These are phyloP conservation scores for Dichotomocladium elegans DNA, from an alignment of 371 early-diverging fungal species.

Conservation along the genomic window DNA sequence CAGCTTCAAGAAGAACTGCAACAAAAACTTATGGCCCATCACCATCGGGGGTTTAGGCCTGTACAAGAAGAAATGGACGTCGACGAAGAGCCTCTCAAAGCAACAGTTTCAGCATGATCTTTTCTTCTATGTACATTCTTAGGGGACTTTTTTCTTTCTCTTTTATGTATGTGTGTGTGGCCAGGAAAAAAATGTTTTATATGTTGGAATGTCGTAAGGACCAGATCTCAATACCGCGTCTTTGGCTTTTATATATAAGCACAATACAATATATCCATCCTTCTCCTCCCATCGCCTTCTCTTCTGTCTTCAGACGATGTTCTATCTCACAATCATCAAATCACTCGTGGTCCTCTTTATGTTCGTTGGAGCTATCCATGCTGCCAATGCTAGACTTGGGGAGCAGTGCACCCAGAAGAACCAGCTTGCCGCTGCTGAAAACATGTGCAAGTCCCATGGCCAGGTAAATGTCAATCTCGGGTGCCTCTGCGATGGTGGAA, in stretches of 20 bases:
- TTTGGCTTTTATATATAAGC: not conserved
- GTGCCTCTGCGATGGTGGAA: slow-evolving; percentile 5
- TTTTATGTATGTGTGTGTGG: too few species aligned
- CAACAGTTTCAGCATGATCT: slow-evolving; percentile 11
- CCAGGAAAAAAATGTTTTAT: too few species aligned
- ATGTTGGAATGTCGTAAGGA: not conserved
- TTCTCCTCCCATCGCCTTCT: too few species aligned
- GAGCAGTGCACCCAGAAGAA: not conserved
- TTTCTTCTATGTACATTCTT: not conserved
- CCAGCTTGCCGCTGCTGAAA: not conserved
- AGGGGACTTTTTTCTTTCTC: too few species aligned
- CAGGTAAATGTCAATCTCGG: not conserved
- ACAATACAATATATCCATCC: too few species aligned
- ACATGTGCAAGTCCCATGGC: slow-evolving; percentile 5
- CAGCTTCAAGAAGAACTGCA: slow-evolving; percentile 37
- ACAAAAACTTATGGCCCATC: slow-evolving; percentile 24
- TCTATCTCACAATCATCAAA: too few species aligned
- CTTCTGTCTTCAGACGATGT: too few species aligned
- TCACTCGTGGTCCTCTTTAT: too few species aligned
- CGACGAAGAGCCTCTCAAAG: slow-evolving; percentile 3
- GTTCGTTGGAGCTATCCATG: not conserved
- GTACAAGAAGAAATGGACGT: slow-evolving; percentile 9
- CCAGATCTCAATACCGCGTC: not conserved
- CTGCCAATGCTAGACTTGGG: not conserved
- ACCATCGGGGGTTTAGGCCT: slow-evolving; percentile 8